These are phyloP conservation scores for barley (Hordeum vulgare) DNA, from an alignment of 176 grass and related monocot genomes.

Conservation along the genomic window DNA sequence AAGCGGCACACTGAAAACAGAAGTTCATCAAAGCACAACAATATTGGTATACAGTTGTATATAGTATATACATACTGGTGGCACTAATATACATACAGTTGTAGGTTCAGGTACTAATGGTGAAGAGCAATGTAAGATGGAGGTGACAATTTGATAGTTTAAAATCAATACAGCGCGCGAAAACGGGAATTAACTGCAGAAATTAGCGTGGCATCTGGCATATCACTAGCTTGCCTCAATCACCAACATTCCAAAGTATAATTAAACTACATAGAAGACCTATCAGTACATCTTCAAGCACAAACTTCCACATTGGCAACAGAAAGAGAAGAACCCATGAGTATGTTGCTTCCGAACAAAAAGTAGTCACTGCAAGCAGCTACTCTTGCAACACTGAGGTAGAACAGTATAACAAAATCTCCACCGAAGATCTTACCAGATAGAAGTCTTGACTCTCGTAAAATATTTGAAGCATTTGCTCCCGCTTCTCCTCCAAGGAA, in stretches of 20 bases:
- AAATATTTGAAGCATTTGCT: slow-evolving; percentile 98
- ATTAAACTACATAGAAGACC: background rate
- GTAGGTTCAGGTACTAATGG: background rate
- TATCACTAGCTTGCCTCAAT: background rate
- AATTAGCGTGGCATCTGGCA: background rate
- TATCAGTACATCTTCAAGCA: background rate
- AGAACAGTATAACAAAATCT: background rate
- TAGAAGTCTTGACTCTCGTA: slow-evolving; percentile 83
- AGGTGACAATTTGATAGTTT: background rate
- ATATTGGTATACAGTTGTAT: background rate
- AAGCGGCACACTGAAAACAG: background rate
- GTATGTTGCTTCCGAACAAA: background rate
- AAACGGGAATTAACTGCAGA: background rate
- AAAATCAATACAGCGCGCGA: background rate
- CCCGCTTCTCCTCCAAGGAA: slow-evolving; percentile 86
- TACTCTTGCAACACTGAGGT: background rate
- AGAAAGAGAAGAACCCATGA: background rate
- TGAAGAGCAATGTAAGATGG: background rate
- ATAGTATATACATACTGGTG: background rate
- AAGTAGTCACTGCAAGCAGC: background rate
- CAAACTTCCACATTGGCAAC: background rate
- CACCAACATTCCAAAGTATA: background rate
- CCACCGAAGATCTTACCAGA: slow-evolving; percentile 41
- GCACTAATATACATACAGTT: background rate
- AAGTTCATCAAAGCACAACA: background rate